Base-by-base conservation (phyloP, 805 yeast species). In the Spathaspora passalidarum region DNA sequence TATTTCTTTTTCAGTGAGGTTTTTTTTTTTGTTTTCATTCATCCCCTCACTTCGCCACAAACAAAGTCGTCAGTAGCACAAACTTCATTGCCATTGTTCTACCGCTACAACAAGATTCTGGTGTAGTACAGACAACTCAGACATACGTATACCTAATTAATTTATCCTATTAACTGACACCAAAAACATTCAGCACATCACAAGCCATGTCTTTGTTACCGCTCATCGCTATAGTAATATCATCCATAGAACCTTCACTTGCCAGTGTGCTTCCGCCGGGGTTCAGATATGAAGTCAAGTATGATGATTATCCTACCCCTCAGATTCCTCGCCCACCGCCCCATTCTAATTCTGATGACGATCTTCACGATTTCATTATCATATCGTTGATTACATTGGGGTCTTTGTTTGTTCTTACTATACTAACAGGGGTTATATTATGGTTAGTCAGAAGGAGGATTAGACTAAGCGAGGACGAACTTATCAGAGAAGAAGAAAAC, bases 401-500 rank as follows among this genome's bases (percentile, higher is more conserved):
- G 13, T 37, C 34, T 4, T 21, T 50, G 37, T 18, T 46, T 11
- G 14, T 45, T 17, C 32, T 50, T 17, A 23, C 43, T n/a, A 13
- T 49, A n/a, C 10, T 51, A 16, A 25, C 46, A 2, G 25, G 36
- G 6, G 17, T 48, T 13, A n/a, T 52, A 19, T 43, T 43, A 22
- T 45, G 29, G 16, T n/a, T 50, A 9, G 39, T 57, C 2, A 49
- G 48, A 29, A 45, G 54, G 19, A 46, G 45, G 35, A 26, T 49
- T 13, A 50, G 53, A 20, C 36, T 53, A 38, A 49, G 60, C 2
- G 91, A 84, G 52, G 84, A 79, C 43, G 81, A 79, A 32, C 67
- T 75, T 38, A 73, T 81, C 35, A 71, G 79, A 35, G 84, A 80
- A 54, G 86, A 84, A 56, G 82, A 78, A 47, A 65, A 75, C 49